phyloP scores from a whole-genome alignment of 148 eudicot genomes.

The Spergularia marina region DNA sequence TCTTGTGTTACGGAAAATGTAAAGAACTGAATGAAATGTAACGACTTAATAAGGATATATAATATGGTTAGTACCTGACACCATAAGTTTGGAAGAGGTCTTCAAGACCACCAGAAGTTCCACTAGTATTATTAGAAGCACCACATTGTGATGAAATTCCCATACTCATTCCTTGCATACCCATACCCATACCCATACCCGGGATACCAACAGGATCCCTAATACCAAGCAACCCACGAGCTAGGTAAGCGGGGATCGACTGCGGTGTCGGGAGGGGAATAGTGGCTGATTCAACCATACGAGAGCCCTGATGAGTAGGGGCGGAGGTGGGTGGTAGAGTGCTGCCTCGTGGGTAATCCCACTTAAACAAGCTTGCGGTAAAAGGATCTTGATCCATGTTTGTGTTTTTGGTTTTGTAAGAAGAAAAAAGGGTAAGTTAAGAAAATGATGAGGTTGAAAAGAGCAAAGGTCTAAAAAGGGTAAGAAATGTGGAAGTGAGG shows the following conservation, averaged over 20 bases:
- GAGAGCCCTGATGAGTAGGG: slow-evolving; percentile 23
- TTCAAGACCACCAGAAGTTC: slow-evolving; percentile 52
- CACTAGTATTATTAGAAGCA: slow-evolving; percentile 5
- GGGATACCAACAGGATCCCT: slow-evolving; percentile 15
- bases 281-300: not conserved
- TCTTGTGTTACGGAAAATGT: no score
- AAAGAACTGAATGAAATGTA: no score
- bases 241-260: slow-evolving; percentile 20
- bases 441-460: not conserved
- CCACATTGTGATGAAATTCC: slow-evolving; percentile 10
- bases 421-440: not conserved
- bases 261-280: slow-evolving; percentile 2
- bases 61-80: slow-evolving; percentile 45
- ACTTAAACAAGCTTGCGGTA: slow-evolving; percentile 65
- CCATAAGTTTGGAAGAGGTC: slow-evolving; percentile 82
- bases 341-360: slow-evolving; percentile 50
- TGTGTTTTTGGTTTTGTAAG: not conserved
- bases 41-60: no score
- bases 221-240: slow-evolving; percentile 25
- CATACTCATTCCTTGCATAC: slow-evolving; percentile 18
- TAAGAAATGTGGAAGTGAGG: not conserved
- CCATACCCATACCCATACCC: slow-evolving; percentile 27
- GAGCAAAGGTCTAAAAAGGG: not conserved
- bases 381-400: slow-evolving; percentile 78
- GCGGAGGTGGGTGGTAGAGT: slow-evolving; percentile 20